These are phyloP conservation scores for Ramularia endophylla DNA, from an alignment of 2,329 filamentous ascomycete genomes.

Conservation along the genomic window DNA sequence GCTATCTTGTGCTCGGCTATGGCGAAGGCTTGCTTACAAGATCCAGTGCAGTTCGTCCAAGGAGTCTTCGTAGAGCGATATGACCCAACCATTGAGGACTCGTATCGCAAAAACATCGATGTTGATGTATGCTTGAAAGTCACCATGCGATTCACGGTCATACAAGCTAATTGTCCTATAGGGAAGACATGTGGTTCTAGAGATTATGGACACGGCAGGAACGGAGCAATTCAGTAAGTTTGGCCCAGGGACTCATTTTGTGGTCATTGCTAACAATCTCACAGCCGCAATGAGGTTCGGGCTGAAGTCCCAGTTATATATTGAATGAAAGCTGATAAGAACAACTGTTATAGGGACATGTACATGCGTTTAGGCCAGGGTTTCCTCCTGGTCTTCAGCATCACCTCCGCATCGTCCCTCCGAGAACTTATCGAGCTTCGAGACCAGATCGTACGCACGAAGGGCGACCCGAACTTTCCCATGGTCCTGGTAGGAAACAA, in stretches of 20 bases:
- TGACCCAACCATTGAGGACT: constrained; percentile 58
- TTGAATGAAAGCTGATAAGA: neutral
- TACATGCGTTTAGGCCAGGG: constrained; percentile 94
- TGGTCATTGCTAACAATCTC: neutral
- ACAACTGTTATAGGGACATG: constrained; percentile 52
- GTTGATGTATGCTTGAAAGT: constrained; percentile 65
- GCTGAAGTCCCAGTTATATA: neutral
- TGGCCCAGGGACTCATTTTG: neutral
- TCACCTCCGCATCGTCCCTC: constrained; percentile 78
- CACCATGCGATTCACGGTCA: neutral
- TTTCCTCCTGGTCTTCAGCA: constrained; percentile 87
- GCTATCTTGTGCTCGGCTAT: constrained; percentile 5
- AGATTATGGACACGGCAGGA: constrained; percentile 87
- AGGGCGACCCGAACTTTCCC: constrained; percentile 59
- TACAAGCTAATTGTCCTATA: constrained; percentile 31
- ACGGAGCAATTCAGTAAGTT: constrained; percentile 86
- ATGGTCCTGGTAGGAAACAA: constrained; percentile 93
- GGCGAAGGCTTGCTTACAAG: constrained; percentile 8
- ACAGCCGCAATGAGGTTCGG: constrained; percentile 22
- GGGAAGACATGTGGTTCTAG: constrained; percentile 82
- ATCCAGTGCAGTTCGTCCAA: constrained; percentile 80
- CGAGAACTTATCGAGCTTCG: constrained; percentile 73
- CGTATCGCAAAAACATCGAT: constrained; percentile 56
- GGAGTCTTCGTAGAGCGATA: constrained; percentile 85
- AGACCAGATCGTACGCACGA: constrained; percentile 86